Evolutionary conservation across 495 filamentous ascomycete genomes (phyloP), one percentile per base, ranked within the genome.

Genomic region (Chlorociboria aeruginascens): DNA sequence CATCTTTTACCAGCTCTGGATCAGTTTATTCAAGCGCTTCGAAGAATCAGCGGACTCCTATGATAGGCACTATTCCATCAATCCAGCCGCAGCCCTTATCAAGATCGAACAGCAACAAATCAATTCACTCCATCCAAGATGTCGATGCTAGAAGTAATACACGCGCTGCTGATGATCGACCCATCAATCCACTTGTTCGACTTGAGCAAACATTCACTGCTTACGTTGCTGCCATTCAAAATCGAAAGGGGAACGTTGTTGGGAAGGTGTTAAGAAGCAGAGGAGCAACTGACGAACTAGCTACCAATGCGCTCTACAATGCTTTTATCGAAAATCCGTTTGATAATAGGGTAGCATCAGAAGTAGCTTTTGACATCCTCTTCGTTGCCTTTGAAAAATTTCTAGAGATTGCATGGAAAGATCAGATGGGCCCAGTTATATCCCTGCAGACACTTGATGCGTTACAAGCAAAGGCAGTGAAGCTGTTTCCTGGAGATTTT

Each of bases 331-430:
- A 94, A 62, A 80, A 85, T 52, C 85, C 88, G 0, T 79, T 72
- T 42, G 83, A 82, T 51, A 67, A 83, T 36, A 79, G 93, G 43
- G 69, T 79, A 10, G 78, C 85, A 3, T 77, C 79, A 1, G 85
- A 95, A 48, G 74, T 84, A 3, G 73, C 85, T 10, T 78, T 95
- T 16, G 89, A 95, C 59, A 81, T 90, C n/a, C 71, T 96, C 8
- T 95, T 96, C 55, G 82, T 82, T 13, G 86, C 90, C 1, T 98
- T 98, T 58, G 89, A 94, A 56, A 95, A 92, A 50, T 98, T 96
- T 52, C 71, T 96, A 58, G 79, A 77, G 48, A 81, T 85, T 48
- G 88, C 88, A 29, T 98, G 92, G 92, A 79, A 72, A 45, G 81
- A 88, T 41, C 82, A 85, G 51, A 89, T 96, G 71, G 93, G 93